Evolutionary conservation across 352 stramenopile species (phyloP).

Genomic region (Detonula confervacea): DNA sequence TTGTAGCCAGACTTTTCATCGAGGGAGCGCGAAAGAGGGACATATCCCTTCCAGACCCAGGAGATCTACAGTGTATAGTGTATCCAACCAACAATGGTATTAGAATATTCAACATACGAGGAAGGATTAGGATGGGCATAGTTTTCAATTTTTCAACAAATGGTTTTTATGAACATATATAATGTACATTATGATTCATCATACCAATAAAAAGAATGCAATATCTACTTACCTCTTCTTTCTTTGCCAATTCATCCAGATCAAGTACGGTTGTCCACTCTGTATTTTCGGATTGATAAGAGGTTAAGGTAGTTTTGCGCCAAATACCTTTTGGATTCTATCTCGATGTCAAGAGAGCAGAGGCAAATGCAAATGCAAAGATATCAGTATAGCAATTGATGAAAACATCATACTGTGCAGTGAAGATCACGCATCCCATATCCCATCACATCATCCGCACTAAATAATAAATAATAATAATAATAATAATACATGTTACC

Average conservation of each 20-base stretch:
- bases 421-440: too few species aligned
- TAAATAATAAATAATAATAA: too few species aligned
- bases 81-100: too few species aligned
- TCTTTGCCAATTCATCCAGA: conserved; percentile 70
- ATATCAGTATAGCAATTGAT: not conserved
- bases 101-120: too few species aligned
- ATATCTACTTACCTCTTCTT: conserved; percentile 50
- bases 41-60: conserved; percentile 82
- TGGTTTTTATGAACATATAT: too few species aligned
- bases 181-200: too few species aligned
- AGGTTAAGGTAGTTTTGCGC: conserved; percentile 68
- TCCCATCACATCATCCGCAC: too few species aligned
- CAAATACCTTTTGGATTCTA: conserved; percentile 80
- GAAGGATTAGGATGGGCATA: too few species aligned
- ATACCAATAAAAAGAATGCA: not conserved
- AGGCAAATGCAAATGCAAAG: not conserved
- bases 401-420: too few species aligned
- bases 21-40: conserved; percentile 53
- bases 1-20: conserved; percentile 54
- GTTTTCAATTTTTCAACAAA: too few species aligned
- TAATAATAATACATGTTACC: conserved; percentile 46
- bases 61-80: conserved; percentile 42
- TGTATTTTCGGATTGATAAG: conserved; percentile 61
- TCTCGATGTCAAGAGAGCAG: not conserved
- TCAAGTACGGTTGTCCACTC: conserved; percentile 76